Base-by-base conservation (phyloP, 192 early-diverging fungal species). In the Coemansia asiatica region DNA sequence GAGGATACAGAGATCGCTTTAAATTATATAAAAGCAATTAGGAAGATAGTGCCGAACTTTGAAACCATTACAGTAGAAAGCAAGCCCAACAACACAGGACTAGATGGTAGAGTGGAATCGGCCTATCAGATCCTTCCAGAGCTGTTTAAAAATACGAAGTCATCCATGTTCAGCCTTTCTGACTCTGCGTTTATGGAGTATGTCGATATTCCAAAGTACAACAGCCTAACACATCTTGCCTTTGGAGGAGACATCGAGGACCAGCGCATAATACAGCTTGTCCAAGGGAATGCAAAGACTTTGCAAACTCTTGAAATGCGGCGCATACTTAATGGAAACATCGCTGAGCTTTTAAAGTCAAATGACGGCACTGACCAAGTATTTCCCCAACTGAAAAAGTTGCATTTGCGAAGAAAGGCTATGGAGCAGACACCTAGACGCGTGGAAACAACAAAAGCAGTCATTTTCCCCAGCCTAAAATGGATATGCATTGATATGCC, bases 231-330 rank as follows among this genome's bases (percentile, higher is more conserved):
- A 0, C 57, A 40, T 7, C 19, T 59, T 2, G 57, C 31, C 2
- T 59, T 59, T 59, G 57, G 36, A 4, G 57, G 57, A 16, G 57
- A 59, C 19, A 59, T 59, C 21, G 57, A 59, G 7, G 57, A 59
- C 13, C 36, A 59, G 16, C 23, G 36, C 4, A 59, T 59, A 22
- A n/a, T 59, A 1, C n/a, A 44, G 35, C 22, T 59, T 4, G 36
- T 59, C 15, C 57, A 59, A 16, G 2, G 12, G 4, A 59, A 59
- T 22, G 23, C 57, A 18, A 5, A 29, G 22, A 59, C 36, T 2
- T 3, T 59, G 57, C 26, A 40, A 22, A 40, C 18, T 8, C 57
- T 59, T 15, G 36, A 59, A 44, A 59, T 59, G 21, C 26, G 2
- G n/a, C 21, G 22, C 13, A 59, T 59, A 10, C 18, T 21, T 3